Percentiles rank a stretch among this genome's conserved stretches.
Conservation (phyloP, 1,139 yeast species). For the Ashbya aceris region DNA sequence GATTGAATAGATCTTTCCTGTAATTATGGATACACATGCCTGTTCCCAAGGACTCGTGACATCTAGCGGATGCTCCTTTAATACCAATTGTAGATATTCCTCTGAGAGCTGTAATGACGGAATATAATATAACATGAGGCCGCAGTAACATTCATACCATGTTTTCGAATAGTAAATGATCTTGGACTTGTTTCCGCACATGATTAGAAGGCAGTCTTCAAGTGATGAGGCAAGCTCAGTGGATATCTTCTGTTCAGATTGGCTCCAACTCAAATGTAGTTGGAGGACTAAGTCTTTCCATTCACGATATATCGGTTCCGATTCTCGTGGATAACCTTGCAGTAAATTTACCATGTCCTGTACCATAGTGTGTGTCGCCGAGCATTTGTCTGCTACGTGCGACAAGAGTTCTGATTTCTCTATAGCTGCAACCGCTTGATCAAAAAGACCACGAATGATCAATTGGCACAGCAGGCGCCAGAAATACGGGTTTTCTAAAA, state of each 20-base stretch:
- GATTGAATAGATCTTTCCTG: conserved; percentile 49
- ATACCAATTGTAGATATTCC: conserved; percentile 35
- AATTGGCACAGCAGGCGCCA: conserved; percentile 58
- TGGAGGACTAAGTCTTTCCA: conserved; percentile 31
- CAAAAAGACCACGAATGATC: conserved; percentile 53
- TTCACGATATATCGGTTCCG: conserved; percentile 28
- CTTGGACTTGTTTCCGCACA: conserved; percentile 24
- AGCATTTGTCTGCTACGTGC: conserved; percentile 15
- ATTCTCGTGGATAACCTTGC: conserved; percentile 29
- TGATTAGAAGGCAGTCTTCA: conserved; percentile 20
- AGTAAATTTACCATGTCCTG: conserved; percentile 36
- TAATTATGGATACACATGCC: conserved; percentile 52
- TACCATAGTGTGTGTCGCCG: conserved; percentile 32
- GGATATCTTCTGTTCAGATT: conserved; percentile 17
- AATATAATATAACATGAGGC: conserved; percentile 54
- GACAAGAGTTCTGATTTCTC: conserved; percentile 29
- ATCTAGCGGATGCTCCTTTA: conserved; percentile 32
- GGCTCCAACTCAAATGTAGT: conserved; percentile 20
- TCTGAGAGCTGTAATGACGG: conserved; percentile 38
- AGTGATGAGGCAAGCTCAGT: conserved; percentile 23
- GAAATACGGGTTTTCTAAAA: conserved; percentile 43
- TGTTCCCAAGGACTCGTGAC: conserved; percentile 45
- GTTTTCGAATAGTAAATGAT: conserved; percentile 28
- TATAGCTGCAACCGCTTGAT: conserved; percentile 44
- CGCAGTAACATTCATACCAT: conserved; percentile 68